A percentile compares a stretch with the other conserved stretches of the same genome.
Conservation (phyloP, 805 yeast genomes). For the Candida ortonii region DNA sequence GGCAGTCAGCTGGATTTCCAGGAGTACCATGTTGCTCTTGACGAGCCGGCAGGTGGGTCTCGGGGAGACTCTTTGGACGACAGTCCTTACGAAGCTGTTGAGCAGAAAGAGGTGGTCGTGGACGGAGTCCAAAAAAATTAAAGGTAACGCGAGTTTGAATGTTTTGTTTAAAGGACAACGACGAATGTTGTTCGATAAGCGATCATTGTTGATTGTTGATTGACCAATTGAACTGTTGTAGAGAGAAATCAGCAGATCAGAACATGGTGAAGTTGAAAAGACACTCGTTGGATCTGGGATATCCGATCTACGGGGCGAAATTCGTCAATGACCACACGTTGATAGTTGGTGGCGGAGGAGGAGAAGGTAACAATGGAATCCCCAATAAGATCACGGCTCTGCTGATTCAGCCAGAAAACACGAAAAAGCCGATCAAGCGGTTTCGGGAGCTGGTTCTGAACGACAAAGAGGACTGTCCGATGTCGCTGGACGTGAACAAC, state of each 20-base stretch:
- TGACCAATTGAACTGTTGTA: too few species aligned
- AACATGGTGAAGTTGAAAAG: conserved; percentile 27
- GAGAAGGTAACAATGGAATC: conserved; percentile 87
- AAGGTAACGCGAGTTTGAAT: too few species aligned
- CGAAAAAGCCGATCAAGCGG: conserved; percentile 48
- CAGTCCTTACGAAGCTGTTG: too few species aligned
- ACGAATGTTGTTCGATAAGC: too few species aligned
- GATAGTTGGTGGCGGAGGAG: conserved; percentile 91
- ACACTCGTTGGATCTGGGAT: conserved; percentile 42
- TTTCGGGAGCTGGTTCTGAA: conserved; percentile 54
- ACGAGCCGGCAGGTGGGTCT: too few species aligned
- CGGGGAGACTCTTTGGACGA: conserved; percentile 32
- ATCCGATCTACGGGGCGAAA: conserved; percentile 79
- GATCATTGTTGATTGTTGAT: too few species aligned
- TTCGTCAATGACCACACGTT: conserved; percentile 61
- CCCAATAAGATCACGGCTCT: conserved; percentile 77
- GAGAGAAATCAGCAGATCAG: not conserved
- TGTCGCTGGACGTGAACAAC: conserved; percentile 62
- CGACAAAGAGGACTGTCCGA: conserved; percentile 81
- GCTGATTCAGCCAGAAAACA: conserved; percentile 51
- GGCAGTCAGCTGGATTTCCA: too few species aligned
- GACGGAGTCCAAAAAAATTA: too few species aligned
- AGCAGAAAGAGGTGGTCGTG: too few species aligned
- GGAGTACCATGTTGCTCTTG: too few species aligned
- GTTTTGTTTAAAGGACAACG: too few species aligned